These are phyloP conservation scores for Candida qinlingensis DNA, from an alignment of 805 yeast species.

Conservation along the genomic window DNA sequence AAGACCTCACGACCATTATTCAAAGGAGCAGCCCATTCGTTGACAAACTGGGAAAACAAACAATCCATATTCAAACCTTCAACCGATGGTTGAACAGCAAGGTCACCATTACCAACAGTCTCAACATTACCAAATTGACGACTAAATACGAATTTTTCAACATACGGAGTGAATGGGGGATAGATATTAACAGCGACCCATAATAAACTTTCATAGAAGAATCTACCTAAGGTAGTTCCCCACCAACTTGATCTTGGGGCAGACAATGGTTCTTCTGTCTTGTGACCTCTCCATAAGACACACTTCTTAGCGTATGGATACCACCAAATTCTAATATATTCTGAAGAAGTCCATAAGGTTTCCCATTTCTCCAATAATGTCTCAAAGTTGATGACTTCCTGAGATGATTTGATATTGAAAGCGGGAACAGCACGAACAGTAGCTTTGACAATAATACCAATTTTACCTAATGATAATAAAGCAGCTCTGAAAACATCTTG, in stretches of 20 bases:
- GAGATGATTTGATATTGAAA: constrained; percentile 73
- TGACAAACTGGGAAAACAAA: constrained; percentile 85
- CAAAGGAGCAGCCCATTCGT: constrained; percentile 96
- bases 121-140: constrained; percentile 80
- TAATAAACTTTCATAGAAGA: constrained; percentile 71
- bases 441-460: constrained; percentile 83
- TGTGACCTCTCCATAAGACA: constrained; percentile 85
- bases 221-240: constrained; percentile 74
- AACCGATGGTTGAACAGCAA: constrained; percentile 74
- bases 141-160: constrained; percentile 79
- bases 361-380: constrained; percentile 71
- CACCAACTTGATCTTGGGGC: constrained; percentile 75
- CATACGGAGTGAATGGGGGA: constrained; percentile 75
- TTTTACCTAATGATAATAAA: constrained; percentile 79
- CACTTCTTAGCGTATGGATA: constrained; percentile 87
- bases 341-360: constrained; percentile 80
- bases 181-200: constrained; percentile 71
- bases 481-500: constrained; percentile 75
- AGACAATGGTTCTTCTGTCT: constrained; percentile 59
- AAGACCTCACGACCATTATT: constrained; percentile 70
- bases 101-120: constrained; percentile 51
- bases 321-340: constrained; percentile 95
- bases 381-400: constrained; percentile 76
- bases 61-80: constrained; percentile 95
- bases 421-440: constrained; percentile 81